Evolutionary conservation across 164 flowering plant species (phyloP).

Genomic region (Pachysandra terminalis): DNA sequence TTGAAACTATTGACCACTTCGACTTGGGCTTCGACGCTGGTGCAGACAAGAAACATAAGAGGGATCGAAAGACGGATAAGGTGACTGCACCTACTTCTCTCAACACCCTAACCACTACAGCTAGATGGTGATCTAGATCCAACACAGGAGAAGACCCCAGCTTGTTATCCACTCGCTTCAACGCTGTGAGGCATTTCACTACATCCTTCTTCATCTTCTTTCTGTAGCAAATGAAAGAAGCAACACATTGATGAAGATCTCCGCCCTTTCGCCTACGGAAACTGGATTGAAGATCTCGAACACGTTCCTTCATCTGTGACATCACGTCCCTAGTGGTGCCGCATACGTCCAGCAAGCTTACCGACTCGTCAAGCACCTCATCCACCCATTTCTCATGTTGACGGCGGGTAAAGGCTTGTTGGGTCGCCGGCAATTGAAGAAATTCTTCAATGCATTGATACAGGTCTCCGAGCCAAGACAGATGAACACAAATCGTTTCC

Average conservation of each 20-base stretch:
- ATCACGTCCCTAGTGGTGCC: slow-evolving; percentile 23
- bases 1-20: slow-evolving; percentile 28
- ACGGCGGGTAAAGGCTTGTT: slow-evolving; percentile 16
- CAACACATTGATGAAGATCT: slow-evolving; percentile 18
- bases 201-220: slow-evolving; percentile 34
- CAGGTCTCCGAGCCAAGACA: slow-evolving; percentile 25
- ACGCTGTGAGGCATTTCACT: slow-evolving; percentile 17
- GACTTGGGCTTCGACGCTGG: slow-evolving; percentile 20
- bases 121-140: slow-evolving; percentile 13
- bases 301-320: slow-evolving; percentile 24
- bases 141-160: not conserved
- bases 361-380: slow-evolving; percentile 31
- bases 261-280: slow-evolving; percentile 34
- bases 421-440: slow-evolving; percentile 23
- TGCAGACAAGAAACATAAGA: slow-evolving; percentile 28
- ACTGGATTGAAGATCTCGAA: slow-evolving; percentile 26
- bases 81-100: slow-evolving; percentile 28
- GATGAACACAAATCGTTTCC: slow-evolving; percentile 15
- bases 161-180: slow-evolving; percentile 25
- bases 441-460: slow-evolving; percentile 24
- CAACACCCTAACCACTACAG: slow-evolving; percentile 23
- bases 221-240: slow-evolving; percentile 21
- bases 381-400: slow-evolving; percentile 18
- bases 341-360: slow-evolving; percentile 33
- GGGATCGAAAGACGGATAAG: slow-evolving; percentile 30